Percentiles rank a stretch among this genome's conserved stretches.
Conservation (phyloP, 176 grass and related monocot species). For the Canna indica region DNA sequence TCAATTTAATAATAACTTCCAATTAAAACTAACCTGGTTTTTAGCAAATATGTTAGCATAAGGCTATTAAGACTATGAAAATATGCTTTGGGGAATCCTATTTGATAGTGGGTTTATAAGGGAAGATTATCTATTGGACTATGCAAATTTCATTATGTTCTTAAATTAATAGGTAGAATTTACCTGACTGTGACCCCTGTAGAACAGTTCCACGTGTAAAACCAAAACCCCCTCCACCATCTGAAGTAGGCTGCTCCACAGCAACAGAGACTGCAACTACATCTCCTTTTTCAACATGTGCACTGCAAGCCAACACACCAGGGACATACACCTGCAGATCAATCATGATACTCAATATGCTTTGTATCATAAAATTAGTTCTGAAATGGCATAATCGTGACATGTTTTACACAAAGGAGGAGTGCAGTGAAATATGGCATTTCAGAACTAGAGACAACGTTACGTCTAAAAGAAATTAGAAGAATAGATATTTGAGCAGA, state of each 20-base stretch:
- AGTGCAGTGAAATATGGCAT: neutral
- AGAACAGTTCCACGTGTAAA: constrained; percentile 83
- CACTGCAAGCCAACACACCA: constrained; percentile 88
- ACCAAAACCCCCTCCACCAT: constrained; percentile 63
- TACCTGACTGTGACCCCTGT: constrained; percentile 62
- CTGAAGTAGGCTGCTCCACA: constrained; percentile 50
- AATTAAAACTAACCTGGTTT: neutral
- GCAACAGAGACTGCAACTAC: constrained; percentile 77
- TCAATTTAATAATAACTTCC: neutral
- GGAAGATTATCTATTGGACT: neutral
- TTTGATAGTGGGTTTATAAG: neutral
- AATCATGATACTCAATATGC: constrained; percentile 1
- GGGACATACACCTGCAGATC: constrained; percentile 74
- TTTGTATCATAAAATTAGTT: neutral
- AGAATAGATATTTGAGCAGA: neutral
- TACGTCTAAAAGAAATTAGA: neutral
- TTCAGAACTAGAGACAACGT: neutral
- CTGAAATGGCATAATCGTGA: neutral
- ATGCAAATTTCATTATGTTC: neutral
- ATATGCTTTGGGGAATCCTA: neutral
- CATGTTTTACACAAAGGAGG: neutral
- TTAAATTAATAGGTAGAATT: neutral
- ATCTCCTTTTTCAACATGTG: constrained; percentile 92
- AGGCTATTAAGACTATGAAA: neutral
- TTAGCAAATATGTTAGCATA: neutral